Base-by-base conservation (phyloP, 1,284 basidiomycete species). In the Malassezia cuniculi region DNA sequence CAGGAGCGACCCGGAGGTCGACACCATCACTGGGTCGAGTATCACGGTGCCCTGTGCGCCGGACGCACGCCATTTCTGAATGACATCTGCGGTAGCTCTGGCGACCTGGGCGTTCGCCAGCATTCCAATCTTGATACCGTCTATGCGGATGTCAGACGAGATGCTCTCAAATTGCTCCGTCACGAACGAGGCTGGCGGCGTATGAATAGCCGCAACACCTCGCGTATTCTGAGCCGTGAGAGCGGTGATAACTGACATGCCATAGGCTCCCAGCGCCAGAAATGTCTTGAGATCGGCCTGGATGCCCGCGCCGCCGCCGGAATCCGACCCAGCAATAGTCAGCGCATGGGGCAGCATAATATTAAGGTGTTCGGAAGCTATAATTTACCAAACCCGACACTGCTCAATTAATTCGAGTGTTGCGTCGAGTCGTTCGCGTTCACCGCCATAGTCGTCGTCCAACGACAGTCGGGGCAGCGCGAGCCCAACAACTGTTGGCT, bases 81-180 rank as follows among this genome's bases (percentile, higher is more conserved):
- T 22, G 10, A 40, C 39, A 3, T 34, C 15, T 1, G 67, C 67
- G n/a, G 75, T 48, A 4, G 68, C 56, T 1, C 34, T 21, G 34
- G 75, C 72, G 24, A 70, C 69, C 8, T 52, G 50, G 2, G 68
- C 56, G 28, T 68, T 66, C 24, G 75, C 74, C n/a, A 75, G 73
- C 86, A 93, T 93, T 11, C 89, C 89, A 0, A 85, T 84, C 69
- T 95, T 95, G 60, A 93, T 76, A 0, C 79, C 82, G 30, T 74
- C 70, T 11, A 86, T 72, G 1, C 76, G 69, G 20, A 85, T 76
- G 58, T 94, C 89, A 6, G 74, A 72, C n/a, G 85, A 64, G 4
- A 94, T 75, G 0, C 78, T 77, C 15, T 68, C 65, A 28, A 94
- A 73, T 80, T 94, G 70, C 12, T 54, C 28, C 4, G 37, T 25